Conservation (phyloP, 169 alveolate species). For the Eimeria necatrix region DNA sequence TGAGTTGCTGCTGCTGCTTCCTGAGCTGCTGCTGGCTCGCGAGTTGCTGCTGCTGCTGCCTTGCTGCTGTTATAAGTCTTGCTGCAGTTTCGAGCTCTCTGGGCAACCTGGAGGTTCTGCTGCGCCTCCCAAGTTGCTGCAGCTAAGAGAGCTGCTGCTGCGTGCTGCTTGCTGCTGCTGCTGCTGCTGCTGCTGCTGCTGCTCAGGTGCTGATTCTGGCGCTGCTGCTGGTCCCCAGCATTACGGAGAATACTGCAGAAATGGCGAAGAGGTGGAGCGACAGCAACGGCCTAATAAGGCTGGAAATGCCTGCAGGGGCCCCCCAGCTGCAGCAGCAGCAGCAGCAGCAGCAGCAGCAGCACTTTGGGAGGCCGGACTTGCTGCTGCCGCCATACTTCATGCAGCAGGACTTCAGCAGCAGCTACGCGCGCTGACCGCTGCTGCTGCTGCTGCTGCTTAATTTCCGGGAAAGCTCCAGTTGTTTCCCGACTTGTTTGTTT, state of each 20-base stretch:
- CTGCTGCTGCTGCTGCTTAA: background rate
- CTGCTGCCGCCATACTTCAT: background rate
- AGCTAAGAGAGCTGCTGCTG: background rate
- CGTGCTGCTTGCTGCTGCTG: too few relatives aligned
- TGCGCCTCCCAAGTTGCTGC: background rate
- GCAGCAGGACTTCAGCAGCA: background rate
- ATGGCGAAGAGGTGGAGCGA: slow-evolving; percentile 39
- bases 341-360: slow-evolving; percentile 17
- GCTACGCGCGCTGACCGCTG: background rate
- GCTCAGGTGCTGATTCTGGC: slow-evolving; percentile 3
- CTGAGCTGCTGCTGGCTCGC: too few relatives aligned
- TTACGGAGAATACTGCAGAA: slow-evolving; percentile 6
- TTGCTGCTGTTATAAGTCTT: too few relatives aligned
- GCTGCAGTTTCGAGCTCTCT: background rate
- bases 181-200: background rate
- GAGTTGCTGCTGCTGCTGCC: too few relatives aligned
- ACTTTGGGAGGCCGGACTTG: background rate
- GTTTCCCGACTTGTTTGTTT: too few relatives aligned
- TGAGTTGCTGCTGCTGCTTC: too few relatives aligned
- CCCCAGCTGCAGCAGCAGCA: background rate
- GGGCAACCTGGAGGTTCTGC: background rate
- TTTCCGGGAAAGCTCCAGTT: too few relatives aligned
- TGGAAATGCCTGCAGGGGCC: background rate
- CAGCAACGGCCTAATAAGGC: slow-evolving; percentile 1
- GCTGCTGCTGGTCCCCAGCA: slow-evolving; percentile 47